A percentile compares a stretch with the other conserved stretches of the same genome.
These are phyloP conservation scores for Chaetomiaceae sp. DNA, from an alignment of 2,329 filamentous ascomycete genomes.

Conservation along the genomic window DNA sequence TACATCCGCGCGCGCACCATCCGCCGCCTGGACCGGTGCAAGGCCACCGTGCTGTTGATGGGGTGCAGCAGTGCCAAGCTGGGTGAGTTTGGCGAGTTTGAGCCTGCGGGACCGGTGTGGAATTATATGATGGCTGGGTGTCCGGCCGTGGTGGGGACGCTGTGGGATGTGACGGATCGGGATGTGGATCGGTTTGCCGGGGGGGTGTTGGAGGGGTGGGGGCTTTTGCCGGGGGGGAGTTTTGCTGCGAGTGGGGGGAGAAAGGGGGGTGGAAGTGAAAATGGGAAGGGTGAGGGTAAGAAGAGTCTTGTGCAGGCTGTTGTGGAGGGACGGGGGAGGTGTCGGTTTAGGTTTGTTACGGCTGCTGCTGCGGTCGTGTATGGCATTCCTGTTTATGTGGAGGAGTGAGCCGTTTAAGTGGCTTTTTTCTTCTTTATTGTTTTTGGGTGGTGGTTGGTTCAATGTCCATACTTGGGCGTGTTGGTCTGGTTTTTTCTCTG, in stretches of 20 bases:
- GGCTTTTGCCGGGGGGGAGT: slow-evolving; percentile 52
- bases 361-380: slow-evolving; percentile 92
- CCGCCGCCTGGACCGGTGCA: slow-evolving; percentile 68
- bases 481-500: too few species aligned
- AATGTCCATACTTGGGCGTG: too few species aligned
- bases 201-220: slow-evolving; percentile 79
- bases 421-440: neutral
- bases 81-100: slow-evolving; percentile 77
- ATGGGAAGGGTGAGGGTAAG: slow-evolving; percentile 28
- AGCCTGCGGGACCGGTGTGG: slow-evolving; percentile 83
- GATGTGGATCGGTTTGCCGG: slow-evolving; percentile 93
- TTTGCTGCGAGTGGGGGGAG: slow-evolving; percentile 31
- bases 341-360: slow-evolving; percentile 85
- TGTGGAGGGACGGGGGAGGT: slow-evolving; percentile 66
- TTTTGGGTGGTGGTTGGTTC: too few species aligned
- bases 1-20: slow-evolving; percentile 86
- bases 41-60: slow-evolving; percentile 80
- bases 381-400: slow-evolving; percentile 84
- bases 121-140: slow-evolving; percentile 87
- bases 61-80: slow-evolving; percentile 86
- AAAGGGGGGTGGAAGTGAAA: slow-evolving; percentile 28
- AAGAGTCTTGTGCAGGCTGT: slow-evolving; percentile 73
- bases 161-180: slow-evolving; percentile 97
- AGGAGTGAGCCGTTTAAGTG: slow-evolving; percentile 11
- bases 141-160: slow-evolving; percentile 81